phyloP scores from a whole-genome alignment of 495 filamentous ascomycete genomes.

The Penicillium daleae region DNA sequence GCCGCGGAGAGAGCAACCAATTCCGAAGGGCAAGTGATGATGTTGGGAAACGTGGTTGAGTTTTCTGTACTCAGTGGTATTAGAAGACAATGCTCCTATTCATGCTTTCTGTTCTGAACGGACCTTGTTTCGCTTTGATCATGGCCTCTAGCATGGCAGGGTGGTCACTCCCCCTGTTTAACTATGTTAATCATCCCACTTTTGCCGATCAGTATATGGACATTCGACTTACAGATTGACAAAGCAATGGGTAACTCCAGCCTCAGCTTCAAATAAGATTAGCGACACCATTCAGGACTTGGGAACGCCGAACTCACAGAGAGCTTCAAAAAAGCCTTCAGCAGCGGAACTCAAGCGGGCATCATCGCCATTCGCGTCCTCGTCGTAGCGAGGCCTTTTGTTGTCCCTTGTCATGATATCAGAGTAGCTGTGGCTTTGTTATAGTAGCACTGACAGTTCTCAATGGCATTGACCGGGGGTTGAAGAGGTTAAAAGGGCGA shows the following conservation, averaged over 20 bases:
- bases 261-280: constrained; percentile 21
- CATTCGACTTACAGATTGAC: constrained; percentile 29
- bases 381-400: constrained; percentile 19
- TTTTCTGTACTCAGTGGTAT: constrained; percentile 26
- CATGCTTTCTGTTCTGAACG: not conserved
- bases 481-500: not conserved
- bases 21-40: constrained; percentile 91
- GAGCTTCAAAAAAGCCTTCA: constrained; percentile 31
- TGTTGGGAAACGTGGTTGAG: constrained; percentile 68
- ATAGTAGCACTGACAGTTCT: not conserved
- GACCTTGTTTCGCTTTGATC: constrained; percentile 67
- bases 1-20: constrained; percentile 95
- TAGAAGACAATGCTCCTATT: not conserved
- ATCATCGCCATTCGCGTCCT: constrained; percentile 8
- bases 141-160: constrained; percentile 89
- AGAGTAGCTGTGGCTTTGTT: not conserved
- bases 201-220: not conserved
- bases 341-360: constrained; percentile 20
- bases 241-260: constrained; percentile 29
- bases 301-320: constrained; percentile 13
- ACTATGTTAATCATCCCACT: constrained; percentile 2
- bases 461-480: not conserved
- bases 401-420: not conserved
- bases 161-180: constrained; percentile 72
- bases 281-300: not conserved